Evolutionary conservation across 2,329 filamentous ascomycete species (phyloP).

Genomic region (Coniochaeta prunicola): DNA sequence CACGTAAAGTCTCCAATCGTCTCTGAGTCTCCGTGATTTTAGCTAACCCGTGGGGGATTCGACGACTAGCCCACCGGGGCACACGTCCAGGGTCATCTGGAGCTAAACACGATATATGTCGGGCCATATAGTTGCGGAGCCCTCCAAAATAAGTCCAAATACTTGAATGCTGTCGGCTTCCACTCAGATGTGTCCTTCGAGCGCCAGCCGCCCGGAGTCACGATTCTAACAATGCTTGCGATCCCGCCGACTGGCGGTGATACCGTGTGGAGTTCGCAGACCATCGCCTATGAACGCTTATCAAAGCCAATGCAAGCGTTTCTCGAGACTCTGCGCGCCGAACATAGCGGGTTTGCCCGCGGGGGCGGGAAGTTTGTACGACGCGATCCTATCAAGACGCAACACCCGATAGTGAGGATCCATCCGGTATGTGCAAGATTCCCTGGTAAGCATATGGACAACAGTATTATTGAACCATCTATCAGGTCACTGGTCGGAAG

Average conservation of each 20-base stretch:
- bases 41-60: not conserved
- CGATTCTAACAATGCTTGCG: slow-evolving; percentile 28
- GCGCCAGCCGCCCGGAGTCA: slow-evolving; percentile 32
- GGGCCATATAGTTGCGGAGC: slow-evolving; percentile 36
- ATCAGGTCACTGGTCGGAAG: slow-evolving; percentile 17
- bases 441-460: too few species aligned
- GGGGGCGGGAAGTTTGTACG: slow-evolving; percentile 31
- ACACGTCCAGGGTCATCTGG: slow-evolving; percentile 32
- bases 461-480: too few species aligned
- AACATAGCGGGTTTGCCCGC: slow-evolving; percentile 28
- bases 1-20: slow-evolving; percentile 21
- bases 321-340: slow-evolving; percentile 28
- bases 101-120: slow-evolving; percentile 39
- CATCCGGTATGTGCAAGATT: slow-evolving; percentile 43
- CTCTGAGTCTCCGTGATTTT: not conserved
- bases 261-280: slow-evolving; percentile 29
- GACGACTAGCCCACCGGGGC: slow-evolving; percentile 29
- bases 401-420: slow-evolving; percentile 61
- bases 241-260: slow-evolving; percentile 29
- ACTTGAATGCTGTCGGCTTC: slow-evolving; percentile 28
- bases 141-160: slow-evolving; percentile 22
- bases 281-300: slow-evolving; percentile 27
- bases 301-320: slow-evolving; percentile 26
- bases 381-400: slow-evolving; percentile 55
- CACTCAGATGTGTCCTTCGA: slow-evolving; percentile 36